Percentiles rank a stretch among this genome's conserved stretches.
phyloP scores from a whole-genome alignment of 2,329 filamentous ascomycete genomes.

The Xylariomycetidae sp. region DNA sequence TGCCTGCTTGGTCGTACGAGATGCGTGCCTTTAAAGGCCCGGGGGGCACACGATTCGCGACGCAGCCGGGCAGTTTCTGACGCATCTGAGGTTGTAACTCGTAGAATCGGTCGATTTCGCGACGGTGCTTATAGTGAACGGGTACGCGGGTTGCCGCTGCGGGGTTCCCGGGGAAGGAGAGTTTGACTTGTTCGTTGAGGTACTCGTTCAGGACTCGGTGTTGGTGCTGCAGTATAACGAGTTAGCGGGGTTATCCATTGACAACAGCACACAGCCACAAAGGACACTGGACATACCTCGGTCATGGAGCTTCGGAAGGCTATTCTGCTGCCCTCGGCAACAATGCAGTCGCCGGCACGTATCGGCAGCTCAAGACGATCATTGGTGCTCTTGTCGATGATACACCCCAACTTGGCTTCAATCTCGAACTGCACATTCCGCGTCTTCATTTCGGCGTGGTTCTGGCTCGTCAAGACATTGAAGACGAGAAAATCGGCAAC shows the following conservation, averaged over 20 bases:
- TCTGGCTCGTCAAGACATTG: conserved; percentile 61
- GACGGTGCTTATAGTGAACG: conserved; percentile 75
- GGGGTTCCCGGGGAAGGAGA: conserved; percentile 51
- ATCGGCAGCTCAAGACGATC: conserved; percentile 63
- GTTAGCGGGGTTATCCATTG: not conserved
- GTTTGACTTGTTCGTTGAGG: conserved; percentile 63
- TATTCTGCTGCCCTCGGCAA: conserved; percentile 55
- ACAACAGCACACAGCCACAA: conserved; percentile 4
- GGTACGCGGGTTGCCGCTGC: conserved; percentile 46
- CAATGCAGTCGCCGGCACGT: conserved; percentile 58
- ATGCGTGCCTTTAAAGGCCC: conserved; percentile 62
- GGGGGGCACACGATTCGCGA: no score
- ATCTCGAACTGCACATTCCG: conserved; percentile 77
- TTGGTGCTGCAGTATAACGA: conserved; percentile 51
- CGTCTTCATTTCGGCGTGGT: conserved; percentile 56
- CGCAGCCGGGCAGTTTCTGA: conserved; percentile 56
- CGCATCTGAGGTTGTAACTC: conserved; percentile 59
- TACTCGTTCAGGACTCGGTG: conserved; percentile 80
- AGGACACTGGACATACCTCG: conserved; percentile 51
- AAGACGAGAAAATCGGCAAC: conserved; percentile 79
- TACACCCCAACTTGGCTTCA: conserved; percentile 83
- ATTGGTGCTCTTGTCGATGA: conserved; percentile 68
- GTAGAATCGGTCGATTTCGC: conserved; percentile 79
- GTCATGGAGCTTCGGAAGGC: conserved; percentile 88
- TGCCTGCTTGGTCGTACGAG: conserved; percentile 65